Conservation (phyloP, 805 yeast genomes). For the Saturnispora diversa region DNA sequence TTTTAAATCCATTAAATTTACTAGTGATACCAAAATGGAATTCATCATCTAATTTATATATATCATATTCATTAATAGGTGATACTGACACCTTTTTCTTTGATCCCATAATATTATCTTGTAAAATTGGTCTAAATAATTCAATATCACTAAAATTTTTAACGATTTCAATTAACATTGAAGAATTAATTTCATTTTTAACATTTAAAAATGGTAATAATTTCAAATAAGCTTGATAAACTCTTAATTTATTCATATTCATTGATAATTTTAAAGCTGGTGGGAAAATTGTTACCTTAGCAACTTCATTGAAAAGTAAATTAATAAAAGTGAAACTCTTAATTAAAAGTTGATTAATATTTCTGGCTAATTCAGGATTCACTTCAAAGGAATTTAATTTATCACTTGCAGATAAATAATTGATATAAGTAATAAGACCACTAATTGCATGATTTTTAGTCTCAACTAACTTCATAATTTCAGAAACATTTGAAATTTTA, state of each 20-base stretch:
- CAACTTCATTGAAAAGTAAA: conserved; percentile 21
- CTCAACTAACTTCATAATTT: conserved; percentile 35
- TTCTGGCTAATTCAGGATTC: conserved; percentile 29
- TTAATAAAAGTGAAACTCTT: conserved; percentile 28
- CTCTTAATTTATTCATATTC: conserved; percentile 26
- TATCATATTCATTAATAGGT: conserved; percentile 21
- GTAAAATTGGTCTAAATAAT: conserved; percentile 8
- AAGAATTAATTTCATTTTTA: conserved; percentile 27
- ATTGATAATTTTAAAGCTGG: conserved; percentile 21
- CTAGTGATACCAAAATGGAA: conserved; percentile 38
- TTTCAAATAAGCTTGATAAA: conserved; percentile 27
- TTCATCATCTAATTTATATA: conserved; percentile 34
- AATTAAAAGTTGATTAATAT: conserved; percentile 25
- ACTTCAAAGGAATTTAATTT: conserved; percentile 24
- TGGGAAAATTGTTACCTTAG: conserved; percentile 13
- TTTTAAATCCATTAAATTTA: conserved; percentile 28
- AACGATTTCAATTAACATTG: conserved; percentile 28
- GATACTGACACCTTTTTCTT: conserved; percentile 13
- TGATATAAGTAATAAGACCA: conserved; percentile 47
- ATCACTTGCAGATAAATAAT: conserved; percentile 39
- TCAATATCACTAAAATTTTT: conserved; percentile 26
- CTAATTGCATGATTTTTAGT: conserved; percentile 52
- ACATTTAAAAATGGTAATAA: conserved; percentile 28
- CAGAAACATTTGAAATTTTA: conserved; percentile 27
- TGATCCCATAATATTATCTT: conserved; percentile 8